A percentile compares a stretch with the other conserved stretches of the same genome.
phyloP scores from a whole-genome alignment of 192 early-diverging fungal genomes.

The Entomortierella lignicola region DNA sequence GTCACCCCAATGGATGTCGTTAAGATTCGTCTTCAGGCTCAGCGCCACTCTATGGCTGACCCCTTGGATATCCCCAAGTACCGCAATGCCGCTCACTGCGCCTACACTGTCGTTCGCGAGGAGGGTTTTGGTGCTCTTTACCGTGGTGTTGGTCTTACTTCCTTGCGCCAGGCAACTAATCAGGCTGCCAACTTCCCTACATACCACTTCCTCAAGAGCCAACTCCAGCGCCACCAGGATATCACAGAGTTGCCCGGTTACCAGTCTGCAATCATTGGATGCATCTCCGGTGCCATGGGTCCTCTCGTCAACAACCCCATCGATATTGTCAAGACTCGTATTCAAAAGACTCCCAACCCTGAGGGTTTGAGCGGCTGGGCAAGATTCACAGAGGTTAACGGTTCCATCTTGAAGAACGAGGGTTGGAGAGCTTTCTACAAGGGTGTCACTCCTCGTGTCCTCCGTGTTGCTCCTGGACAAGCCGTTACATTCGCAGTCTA shows the following conservation, averaged over 20 bases:
- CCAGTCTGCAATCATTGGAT: constrained; percentile 91
- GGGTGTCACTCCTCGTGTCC: constrained; percentile 90
- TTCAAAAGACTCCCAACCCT: constrained; percentile 84
- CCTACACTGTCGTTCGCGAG: constrained; percentile 91
- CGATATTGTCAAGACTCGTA: constrained; percentile 98
- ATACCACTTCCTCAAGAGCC: constrained; percentile 90
- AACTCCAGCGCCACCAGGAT: constrained; percentile 74
- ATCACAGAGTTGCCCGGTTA: constrained; percentile 86
- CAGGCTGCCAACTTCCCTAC: constrained; percentile 99
- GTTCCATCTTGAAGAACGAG: constrained; percentile 86
- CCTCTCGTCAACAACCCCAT: constrained; percentile 97
- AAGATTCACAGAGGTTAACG: constrained; percentile 83
- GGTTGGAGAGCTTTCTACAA: constrained; percentile 95
- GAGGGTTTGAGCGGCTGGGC: constrained; percentile 79
- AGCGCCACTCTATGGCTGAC: constrained; percentile 95
- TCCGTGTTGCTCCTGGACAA: constrained; percentile 97
- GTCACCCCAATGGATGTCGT: constrained; percentile 99
- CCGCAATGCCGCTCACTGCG: constrained; percentile 92
- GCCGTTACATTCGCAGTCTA: constrained; percentile 97
- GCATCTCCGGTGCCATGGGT: constrained; percentile 88
- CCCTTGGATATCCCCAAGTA: constrained; percentile 97
- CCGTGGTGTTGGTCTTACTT: constrained; percentile 95
- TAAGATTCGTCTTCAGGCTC: constrained; percentile 97
- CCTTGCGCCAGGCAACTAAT: constrained; percentile 95
- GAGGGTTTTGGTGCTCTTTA: constrained; percentile 90